A percentile compares a stretch with the other conserved stretches of the same genome.
Conservation (phyloP, 345 rosid genomes). For the Schrenkiella parvula region DNA sequence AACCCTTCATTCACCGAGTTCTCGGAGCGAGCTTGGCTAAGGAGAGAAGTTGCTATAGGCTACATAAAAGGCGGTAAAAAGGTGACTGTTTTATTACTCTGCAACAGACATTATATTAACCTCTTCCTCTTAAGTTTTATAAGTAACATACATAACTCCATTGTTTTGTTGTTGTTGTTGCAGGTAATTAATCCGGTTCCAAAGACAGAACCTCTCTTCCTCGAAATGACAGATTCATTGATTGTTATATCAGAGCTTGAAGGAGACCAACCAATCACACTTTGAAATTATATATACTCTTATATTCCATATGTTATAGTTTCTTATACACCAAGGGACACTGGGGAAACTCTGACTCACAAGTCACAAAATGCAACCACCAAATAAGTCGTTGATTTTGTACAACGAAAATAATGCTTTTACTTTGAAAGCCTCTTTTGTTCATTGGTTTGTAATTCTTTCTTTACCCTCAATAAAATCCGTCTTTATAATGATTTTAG, state of each 20-base stretch:
- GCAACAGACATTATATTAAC: not conserved
- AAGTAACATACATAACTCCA: not conserved
- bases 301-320: constrained; percentile 5
- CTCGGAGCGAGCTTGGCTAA: constrained; percentile 68
- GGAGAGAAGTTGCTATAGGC: constrained; percentile 89
- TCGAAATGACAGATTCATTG: constrained; percentile 54
- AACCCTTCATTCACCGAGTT: constrained; percentile 76
- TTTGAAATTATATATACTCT: not conserved
- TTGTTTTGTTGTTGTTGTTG: not conserved
- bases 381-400: constrained; percentile 16
- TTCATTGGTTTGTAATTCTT: not conserved
- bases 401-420: not conserved
- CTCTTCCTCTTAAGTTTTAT: not conserved
- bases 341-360: not conserved
- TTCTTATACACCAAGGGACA: constrained; percentile 8
- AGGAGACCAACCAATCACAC: constrained; percentile 44
- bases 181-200: constrained; percentile 82
- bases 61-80: constrained; percentile 66
- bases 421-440: not conserved
- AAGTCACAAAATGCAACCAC: not conserved
- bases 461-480: not conserved
- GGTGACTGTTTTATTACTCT: constrained; percentile 35
- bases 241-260: constrained; percentile 94
- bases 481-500: too few species aligned
- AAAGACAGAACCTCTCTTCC: constrained; percentile 58